Percentiles rank a stretch among this genome's conserved stretches.
These are phyloP conservation scores for Trichophyton simii DNA, from an alignment of 2,329 filamentous ascomycete species.

Conservation along the genomic window DNA sequence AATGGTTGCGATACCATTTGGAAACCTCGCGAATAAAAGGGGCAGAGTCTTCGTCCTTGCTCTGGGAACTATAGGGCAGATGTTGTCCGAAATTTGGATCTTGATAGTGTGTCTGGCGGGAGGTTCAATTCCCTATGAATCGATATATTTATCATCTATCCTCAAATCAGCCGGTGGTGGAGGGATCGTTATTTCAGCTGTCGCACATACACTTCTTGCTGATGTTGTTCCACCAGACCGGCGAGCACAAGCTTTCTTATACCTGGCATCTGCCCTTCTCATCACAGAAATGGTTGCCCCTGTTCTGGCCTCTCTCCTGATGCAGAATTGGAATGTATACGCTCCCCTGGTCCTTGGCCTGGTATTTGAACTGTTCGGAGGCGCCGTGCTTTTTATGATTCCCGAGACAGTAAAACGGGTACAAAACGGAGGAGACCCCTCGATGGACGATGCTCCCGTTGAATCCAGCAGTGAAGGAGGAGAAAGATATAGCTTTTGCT, in stretches of 20 bases:
- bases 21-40: constrained; percentile 1
- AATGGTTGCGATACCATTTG: constrained; percentile 4
- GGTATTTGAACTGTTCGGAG: background rate
- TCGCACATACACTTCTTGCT: background rate
- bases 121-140: background rate
- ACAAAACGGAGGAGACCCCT: background rate
- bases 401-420: background rate
- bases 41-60: background rate
- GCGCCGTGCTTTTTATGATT: background rate
- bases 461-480: background rate
- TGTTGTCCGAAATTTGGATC: constrained; percentile 2
- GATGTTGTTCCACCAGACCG: background rate
- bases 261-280: background rate
- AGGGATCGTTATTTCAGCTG: background rate
- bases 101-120: background rate
- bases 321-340: background rate
- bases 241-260: constrained; percentile 1
- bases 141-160: background rate
- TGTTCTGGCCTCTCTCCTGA: background rate
- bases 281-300: constrained; percentile 2
- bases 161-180: constrained; percentile 2
- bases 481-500: background rate
- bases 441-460: background rate
- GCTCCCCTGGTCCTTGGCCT: background rate
- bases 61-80: background rate